These are phyloP conservation scores for Pyricularia grisea DNA, from an alignment of 2,329 filamentous ascomycete genomes.

Conservation along the genomic window DNA sequence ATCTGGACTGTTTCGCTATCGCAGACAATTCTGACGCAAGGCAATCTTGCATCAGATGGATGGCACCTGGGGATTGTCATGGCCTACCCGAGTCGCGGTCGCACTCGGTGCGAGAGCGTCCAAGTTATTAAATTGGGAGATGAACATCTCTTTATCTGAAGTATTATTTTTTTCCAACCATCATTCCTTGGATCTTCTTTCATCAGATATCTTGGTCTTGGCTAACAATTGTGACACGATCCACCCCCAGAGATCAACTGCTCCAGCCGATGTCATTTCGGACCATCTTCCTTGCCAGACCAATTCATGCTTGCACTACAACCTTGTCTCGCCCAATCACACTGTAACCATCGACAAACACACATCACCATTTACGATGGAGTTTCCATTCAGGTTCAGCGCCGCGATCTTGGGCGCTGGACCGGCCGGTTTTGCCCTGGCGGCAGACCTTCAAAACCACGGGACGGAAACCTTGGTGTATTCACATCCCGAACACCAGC, in stretches of 20 bases:
- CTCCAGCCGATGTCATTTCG: not conserved
- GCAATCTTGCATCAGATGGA: not conserved
- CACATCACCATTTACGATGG: not conserved
- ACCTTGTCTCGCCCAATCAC: not conserved
- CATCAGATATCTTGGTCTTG: not conserved
- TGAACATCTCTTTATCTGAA: not conserved
- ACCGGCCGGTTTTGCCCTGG: conserved; percentile 12
- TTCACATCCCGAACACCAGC: conserved; percentile 12
- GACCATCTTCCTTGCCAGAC: not conserved
- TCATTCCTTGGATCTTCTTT: not conserved
- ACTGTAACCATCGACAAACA: not conserved
- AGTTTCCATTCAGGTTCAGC: not conserved
- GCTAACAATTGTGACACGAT: not conserved
- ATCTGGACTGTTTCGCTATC: not conserved
- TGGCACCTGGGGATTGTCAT: not conserved
- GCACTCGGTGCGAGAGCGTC: not conserved
- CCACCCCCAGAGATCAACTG: not conserved
- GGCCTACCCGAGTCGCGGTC: not conserved
- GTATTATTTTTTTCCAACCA: not conserved
- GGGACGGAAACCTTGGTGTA: conserved; percentile 13
- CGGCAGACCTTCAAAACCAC: conserved; percentile 10
- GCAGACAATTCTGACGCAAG: not conserved
- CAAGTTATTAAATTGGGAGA: not conserved
- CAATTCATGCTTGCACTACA: not conserved
- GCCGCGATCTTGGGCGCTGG: conserved; percentile 13